These are phyloP conservation scores for Spergularia marina DNA, from an alignment of 148 eudicot species.

Conservation along the genomic window DNA sequence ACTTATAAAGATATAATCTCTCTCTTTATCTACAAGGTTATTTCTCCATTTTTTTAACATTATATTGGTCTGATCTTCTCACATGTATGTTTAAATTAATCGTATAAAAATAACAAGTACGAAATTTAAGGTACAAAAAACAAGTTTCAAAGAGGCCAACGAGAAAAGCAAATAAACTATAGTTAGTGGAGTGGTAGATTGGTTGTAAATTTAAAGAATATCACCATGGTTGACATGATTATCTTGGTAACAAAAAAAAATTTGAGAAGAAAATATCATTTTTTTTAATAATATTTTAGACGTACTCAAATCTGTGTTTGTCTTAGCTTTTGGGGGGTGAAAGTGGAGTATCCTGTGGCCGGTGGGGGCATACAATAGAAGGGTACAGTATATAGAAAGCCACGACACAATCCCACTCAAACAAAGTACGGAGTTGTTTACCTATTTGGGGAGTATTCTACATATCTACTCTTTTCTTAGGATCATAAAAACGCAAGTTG, in stretches of 20 bases:
- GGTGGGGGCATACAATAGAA: background rate
- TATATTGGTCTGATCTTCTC: no score
- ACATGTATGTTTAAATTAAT: no score
- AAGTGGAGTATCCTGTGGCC: background rate
- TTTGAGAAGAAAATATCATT: background rate
- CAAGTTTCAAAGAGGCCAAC: background rate
- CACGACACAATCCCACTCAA: background rate
- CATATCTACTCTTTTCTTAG: background rate
- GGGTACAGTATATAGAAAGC: background rate
- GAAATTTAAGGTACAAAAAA: no score
- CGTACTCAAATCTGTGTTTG: background rate
- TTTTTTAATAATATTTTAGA: background rate
- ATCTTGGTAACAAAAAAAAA: background rate
- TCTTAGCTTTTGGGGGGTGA: background rate
- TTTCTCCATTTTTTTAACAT: no score
- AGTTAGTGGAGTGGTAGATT: background rate
- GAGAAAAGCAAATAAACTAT: background rate
- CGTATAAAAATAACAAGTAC: no score
- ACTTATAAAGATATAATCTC: no score
- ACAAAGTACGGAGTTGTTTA: background rate
- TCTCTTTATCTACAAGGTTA: no score
- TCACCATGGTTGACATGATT: constrained; percentile 15
- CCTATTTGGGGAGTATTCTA: background rate
- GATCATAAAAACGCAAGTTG: no score
- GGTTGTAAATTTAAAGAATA: constrained; percentile 19